A percentile compares a stretch with the other conserved stretches of the same genome.
Conservation (phyloP, 345 rosid species). For the Erucastrum elatum region DNA sequence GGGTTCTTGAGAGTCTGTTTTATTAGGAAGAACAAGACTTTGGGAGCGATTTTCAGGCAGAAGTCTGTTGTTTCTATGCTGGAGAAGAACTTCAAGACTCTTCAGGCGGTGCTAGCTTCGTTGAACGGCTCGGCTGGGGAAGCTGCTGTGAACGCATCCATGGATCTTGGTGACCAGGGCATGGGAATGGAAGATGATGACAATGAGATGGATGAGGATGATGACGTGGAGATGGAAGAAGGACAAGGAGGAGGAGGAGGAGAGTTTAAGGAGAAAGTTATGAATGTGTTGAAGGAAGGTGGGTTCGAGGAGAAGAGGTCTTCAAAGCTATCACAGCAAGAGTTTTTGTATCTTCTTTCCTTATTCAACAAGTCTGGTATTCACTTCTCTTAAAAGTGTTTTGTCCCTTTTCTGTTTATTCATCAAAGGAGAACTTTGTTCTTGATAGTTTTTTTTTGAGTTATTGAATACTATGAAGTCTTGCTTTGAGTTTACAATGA, state of each 20-base stretch:
- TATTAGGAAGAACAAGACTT: constrained; percentile 85
- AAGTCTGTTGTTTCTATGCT: constrained; percentile 63
- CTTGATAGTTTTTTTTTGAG: neutral
- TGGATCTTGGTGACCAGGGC: constrained; percentile 43
- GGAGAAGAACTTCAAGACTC: constrained; percentile 82
- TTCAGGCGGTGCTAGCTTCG: constrained; percentile 56
- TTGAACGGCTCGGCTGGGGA: constrained; percentile 35
- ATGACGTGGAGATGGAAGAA: constrained; percentile 53
- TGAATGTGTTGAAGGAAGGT: constrained; percentile 65
- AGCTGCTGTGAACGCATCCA: neutral
- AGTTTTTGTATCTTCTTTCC: constrained; percentile 78
- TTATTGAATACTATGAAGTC: neutral
- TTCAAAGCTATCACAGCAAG: constrained; percentile 73
- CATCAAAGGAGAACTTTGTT: neutral
- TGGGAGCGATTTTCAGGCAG: constrained; percentile 76
- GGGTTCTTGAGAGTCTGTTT: constrained; percentile 84
- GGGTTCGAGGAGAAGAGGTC: constrained; percentile 75
- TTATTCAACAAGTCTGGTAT: constrained; percentile 83
- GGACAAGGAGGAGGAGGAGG: constrained; percentile 50
- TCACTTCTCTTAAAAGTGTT: constrained; percentile 54
- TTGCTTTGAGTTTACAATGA: neutral
- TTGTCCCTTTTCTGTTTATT: neutral
- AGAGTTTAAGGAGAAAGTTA: constrained; percentile 70
- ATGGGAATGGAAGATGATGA: constrained; percentile 54
- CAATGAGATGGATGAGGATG: constrained; percentile 41